Conservation (phyloP, 768 basidiomycete genomes). For the Leccinum barrowsii region DNA sequence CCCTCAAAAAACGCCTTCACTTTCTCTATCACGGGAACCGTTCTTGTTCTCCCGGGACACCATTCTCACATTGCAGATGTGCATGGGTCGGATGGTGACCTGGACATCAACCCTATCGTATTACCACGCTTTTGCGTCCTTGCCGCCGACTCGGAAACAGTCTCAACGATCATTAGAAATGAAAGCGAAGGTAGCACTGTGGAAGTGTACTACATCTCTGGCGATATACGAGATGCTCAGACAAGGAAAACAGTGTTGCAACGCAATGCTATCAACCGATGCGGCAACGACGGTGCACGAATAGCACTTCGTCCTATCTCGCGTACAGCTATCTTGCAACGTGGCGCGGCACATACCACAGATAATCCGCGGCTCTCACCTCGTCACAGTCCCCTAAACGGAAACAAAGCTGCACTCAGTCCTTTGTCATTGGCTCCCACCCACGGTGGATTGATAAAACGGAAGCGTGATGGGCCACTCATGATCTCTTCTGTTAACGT, state of each 20-base stretch:
- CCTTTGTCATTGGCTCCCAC: constrained; percentile 13
- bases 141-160: constrained; percentile 60
- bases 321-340: constrained; percentile 18
- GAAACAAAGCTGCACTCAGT: constrained; percentile 13
- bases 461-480: constrained; percentile 51
- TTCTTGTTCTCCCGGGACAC: constrained; percentile 53
- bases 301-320: constrained; percentile 48
- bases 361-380: constrained; percentile 21
- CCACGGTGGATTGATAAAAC: constrained; percentile 33
- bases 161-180: constrained; percentile 57
- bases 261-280: constrained; percentile 55
- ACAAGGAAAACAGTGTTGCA: constrained; percentile 62
- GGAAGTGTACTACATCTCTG: constrained; percentile 60
- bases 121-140: constrained; percentile 70
- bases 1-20: constrained; percentile 62
- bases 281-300: constrained; percentile 58
- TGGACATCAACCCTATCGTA: constrained; percentile 49
- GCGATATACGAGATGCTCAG: constrained; percentile 57
- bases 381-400: constrained; percentile 20
- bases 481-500: constrained; percentile 59
- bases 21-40: constrained; percentile 62
- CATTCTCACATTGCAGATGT: constrained; percentile 22
- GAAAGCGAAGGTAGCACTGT: constrained; percentile 50
- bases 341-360: constrained; percentile 18
- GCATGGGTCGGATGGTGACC: constrained; percentile 24